Conservation (phyloP, 371 early-diverging fungal genomes). For the Circinella umbellata region DNA sequence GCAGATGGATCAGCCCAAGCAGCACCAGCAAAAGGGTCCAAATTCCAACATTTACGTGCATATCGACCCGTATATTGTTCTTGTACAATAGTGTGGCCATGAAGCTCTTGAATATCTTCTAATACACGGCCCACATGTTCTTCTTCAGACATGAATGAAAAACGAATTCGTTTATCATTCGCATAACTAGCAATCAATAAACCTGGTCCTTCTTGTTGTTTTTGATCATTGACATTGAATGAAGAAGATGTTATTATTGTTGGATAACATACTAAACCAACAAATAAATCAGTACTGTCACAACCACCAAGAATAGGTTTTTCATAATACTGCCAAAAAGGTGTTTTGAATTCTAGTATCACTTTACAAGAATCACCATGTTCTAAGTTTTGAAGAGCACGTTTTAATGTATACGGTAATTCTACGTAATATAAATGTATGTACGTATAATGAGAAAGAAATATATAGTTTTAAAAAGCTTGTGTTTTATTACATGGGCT, state of each 20-base stretch:
- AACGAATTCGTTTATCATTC: conserved; percentile 8
- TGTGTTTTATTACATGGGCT: too few species aligned
- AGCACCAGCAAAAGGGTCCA: conserved; percentile 28
- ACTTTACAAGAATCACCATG: conserved; percentile 35
- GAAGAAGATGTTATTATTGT: not conserved
- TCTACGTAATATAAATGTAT: conserved; percentile 1
- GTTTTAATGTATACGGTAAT: conserved; percentile 26
- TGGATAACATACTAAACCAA: conserved; percentile 33
- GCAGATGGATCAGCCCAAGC: conserved; percentile 26
- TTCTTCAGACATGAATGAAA: conserved; percentile 34
- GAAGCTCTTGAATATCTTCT: conserved; percentile 35
- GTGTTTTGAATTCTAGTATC: conserved; percentile 35
- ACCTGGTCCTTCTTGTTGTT: conserved; percentile 27
- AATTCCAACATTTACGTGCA: conserved; percentile 29
- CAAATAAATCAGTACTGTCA: conserved; percentile 34
- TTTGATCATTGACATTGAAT: not conserved
- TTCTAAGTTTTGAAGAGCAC: conserved; percentile 29
- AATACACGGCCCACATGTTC: conserved; percentile 33
- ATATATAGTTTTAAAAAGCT: too few species aligned
- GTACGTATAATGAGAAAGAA: not conserved
- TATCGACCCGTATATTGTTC: conserved; percentile 38
- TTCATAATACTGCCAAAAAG: conserved; percentile 40
- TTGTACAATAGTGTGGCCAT: conserved; percentile 28
- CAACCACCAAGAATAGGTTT: conserved; percentile 37
- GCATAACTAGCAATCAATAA: conserved; percentile 41